Percentiles rank a stretch among this genome's conserved stretches.
Conservation (phyloP, 805 yeast species). For the Saccharomycopsis selenospora region DNA sequence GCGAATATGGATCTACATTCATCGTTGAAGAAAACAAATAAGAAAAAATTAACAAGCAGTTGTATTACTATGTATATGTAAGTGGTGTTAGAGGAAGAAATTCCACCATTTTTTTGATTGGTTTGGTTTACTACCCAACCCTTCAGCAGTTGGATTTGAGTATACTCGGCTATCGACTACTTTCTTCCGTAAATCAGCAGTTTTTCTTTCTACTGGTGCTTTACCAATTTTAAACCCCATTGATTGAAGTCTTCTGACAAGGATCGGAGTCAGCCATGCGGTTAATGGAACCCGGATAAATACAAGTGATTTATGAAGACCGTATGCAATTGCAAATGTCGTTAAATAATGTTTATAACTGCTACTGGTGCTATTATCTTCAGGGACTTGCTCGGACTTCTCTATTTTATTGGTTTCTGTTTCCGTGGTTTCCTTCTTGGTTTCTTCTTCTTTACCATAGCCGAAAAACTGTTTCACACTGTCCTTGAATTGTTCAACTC, state of each 20-base stretch:
- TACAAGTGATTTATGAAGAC: conserved; percentile 81
- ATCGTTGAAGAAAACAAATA: too few relatives aligned
- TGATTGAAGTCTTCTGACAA: conserved; percentile 55
- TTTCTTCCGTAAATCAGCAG: background rate
- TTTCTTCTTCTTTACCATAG: conserved; percentile 39
- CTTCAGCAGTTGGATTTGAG: conserved; percentile 1
- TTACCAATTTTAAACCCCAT: conserved; percentile 76
- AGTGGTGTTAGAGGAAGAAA: background rate
- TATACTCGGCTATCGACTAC: background rate
- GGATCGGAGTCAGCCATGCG: conserved; percentile 83
- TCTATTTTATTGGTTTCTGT: conserved; percentile 23
- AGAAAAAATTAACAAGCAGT: too few relatives aligned
- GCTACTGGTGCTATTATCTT: background rate
- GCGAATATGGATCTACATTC: too few relatives aligned
- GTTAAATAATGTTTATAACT: conserved; percentile 47
- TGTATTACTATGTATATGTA: too few relatives aligned
- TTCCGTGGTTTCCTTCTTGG: conserved; percentile 26
- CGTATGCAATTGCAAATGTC: conserved; percentile 86
- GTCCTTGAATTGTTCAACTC: conserved; percentile 61
- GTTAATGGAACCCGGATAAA: conserved; percentile 82
- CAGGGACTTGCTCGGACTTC: too few relatives aligned
- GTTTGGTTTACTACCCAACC: background rate
- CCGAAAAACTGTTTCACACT: conserved; percentile 57
- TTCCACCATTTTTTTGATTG: background rate
- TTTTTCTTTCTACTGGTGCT: conserved; percentile 17